A percentile compares a stretch with the other conserved stretches of the same genome.
Conservation (phyloP, 1,139 yeast genomes). For the Magnusiomyces ingens region DNA sequence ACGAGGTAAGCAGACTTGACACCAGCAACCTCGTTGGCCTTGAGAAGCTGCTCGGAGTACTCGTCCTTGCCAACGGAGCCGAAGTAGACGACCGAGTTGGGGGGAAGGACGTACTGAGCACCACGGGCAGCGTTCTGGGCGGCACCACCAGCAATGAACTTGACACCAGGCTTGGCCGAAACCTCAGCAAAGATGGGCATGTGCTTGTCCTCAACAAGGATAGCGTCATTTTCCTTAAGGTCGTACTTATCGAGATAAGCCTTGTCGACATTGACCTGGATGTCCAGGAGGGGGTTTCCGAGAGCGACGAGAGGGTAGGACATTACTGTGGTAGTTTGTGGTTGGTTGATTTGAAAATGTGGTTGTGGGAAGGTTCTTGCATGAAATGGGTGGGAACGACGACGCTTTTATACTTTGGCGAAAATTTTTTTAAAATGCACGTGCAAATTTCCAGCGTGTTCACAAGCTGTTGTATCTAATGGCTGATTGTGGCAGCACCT, state of each 20-base stretch:
- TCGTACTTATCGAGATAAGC: constrained; percentile 71
- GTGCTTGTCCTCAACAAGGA: constrained; percentile 83
- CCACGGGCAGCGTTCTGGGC: constrained; percentile 99
- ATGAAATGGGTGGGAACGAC: background rate
- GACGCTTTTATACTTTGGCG: background rate
- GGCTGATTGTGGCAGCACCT: no score
- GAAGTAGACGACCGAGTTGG: constrained; percentile 78
- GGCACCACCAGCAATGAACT: constrained; percentile 95
- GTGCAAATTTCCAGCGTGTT: background rate
- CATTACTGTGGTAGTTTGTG: constrained; percentile 31
- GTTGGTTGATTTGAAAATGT: no score
- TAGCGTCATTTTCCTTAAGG: constrained; percentile 89
- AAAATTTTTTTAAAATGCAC: background rate
- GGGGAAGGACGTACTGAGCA: constrained; percentile 86
- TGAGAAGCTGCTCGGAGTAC: constrained; percentile 70
- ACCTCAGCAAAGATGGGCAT: constrained; percentile 80
- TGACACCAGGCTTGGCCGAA: constrained; percentile 52
- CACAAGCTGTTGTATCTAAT: no score
- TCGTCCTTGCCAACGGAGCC: constrained; percentile 95
- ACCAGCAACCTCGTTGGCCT: constrained; percentile 85
- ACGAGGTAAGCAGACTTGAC: constrained; percentile 81
- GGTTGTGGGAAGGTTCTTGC: background rate
- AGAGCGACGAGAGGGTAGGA: constrained; percentile 56
- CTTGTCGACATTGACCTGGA: constrained; percentile 71
- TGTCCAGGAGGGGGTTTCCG: constrained; percentile 78